Conservation (phyloP, 148 eudicot genomes). For the Heliosperma pusillum region DNA sequence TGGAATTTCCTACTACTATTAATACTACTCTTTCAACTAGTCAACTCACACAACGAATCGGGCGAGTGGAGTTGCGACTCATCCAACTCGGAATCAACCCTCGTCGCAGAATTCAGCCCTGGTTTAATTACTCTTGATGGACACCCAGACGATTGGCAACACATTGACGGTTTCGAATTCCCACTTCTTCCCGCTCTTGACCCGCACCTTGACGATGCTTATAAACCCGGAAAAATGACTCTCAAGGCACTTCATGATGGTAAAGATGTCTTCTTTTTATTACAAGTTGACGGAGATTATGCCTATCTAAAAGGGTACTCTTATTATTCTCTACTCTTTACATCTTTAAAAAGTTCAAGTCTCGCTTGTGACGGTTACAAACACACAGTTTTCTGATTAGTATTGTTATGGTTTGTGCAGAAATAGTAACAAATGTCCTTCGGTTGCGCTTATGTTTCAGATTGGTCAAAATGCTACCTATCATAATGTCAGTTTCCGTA, state of each 20-base stretch:
- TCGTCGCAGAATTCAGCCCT: conserved; percentile 63
- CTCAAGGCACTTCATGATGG: conserved; percentile 82
- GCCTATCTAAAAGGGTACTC: conserved; percentile 64
- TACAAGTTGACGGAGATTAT: conserved; percentile 81
- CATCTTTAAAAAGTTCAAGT: too few relatives aligned
- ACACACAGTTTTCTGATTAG: conserved; percentile 15
- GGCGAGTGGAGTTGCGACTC: conserved; percentile 83
- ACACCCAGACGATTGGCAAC: conserved; percentile 69
- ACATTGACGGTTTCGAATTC: conserved; percentile 55
- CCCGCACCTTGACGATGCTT: conserved; percentile 73
- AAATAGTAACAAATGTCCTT: conserved; percentile 62
- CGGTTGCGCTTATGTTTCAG: conserved; percentile 93
- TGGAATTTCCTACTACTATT: background rate
- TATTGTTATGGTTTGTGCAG: conserved; percentile 41
- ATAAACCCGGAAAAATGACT: conserved; percentile 62
- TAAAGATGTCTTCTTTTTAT: conserved; percentile 61
- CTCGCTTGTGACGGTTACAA: too few relatives aligned
- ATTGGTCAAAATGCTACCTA: conserved; percentile 85
- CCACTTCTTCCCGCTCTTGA: conserved; percentile 82
- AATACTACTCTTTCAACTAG: conserved; percentile 11
- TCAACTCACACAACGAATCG: conserved; percentile 65
- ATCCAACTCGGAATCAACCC: conserved; percentile 36
- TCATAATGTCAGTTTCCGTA: conserved; percentile 57
- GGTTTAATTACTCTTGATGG: conserved; percentile 75
- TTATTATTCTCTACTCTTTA: background rate